A percentile compares a stretch with the other conserved stretches of the same genome.
Evolutionary conservation across 2,329 filamentous ascomycete species (phyloP).

Genomic region (Fusarium pseudocircinatum): DNA sequence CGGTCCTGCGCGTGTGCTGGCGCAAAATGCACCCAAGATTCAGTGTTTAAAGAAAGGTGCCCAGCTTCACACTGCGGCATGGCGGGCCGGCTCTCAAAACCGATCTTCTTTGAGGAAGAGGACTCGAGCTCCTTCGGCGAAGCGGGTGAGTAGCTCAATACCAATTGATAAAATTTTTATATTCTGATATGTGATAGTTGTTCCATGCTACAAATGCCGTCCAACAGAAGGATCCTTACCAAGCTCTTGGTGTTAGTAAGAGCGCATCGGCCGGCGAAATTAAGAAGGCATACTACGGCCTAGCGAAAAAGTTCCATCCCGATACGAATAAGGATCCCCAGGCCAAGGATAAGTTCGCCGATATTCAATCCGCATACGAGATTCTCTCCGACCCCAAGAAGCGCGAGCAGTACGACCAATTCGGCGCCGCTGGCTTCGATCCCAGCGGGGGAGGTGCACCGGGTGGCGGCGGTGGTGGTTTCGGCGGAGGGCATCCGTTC

Average conservation of each 20-base stretch:
- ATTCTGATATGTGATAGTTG: conserved; percentile 49
- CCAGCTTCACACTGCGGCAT: conserved; percentile 47
- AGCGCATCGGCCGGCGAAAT: conserved; percentile 85
- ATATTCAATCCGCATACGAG: conserved; percentile 94
- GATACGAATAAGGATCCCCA: conserved; percentile 95
- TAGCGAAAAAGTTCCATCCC: conserved; percentile 97
- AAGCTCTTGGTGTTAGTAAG: conserved; percentile 84
- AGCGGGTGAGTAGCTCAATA: conserved; percentile 43
- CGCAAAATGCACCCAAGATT: conserved; percentile 55
- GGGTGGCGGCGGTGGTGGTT: conserved; percentile 68
- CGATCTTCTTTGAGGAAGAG: conserved; percentile 32
- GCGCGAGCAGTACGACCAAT: conserved; percentile 90
- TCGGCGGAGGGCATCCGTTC: conserved; percentile 72
- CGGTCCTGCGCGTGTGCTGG: conserved; percentile 57
- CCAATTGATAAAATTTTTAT: conserved; percentile 7
- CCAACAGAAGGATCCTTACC: conserved; percentile 82
- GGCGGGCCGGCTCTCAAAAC: conserved; percentile 30
- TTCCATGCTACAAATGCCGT: conserved; percentile 69
- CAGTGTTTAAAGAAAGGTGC: conserved; percentile 53
- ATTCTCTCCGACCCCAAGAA: conserved; percentile 92
- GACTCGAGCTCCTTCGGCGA: conserved; percentile 27
- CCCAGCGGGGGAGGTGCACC: conserved; percentile 70
- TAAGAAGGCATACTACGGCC: conserved; percentile 97
- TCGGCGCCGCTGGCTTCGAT: conserved; percentile 88
- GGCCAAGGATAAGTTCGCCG: conserved; percentile 95